Evolutionary conservation across 208 protist genomes (phyloP), one percentile per base, ranked within the genome.

Genomic region (Trypanosomatidae sp.): DNA sequence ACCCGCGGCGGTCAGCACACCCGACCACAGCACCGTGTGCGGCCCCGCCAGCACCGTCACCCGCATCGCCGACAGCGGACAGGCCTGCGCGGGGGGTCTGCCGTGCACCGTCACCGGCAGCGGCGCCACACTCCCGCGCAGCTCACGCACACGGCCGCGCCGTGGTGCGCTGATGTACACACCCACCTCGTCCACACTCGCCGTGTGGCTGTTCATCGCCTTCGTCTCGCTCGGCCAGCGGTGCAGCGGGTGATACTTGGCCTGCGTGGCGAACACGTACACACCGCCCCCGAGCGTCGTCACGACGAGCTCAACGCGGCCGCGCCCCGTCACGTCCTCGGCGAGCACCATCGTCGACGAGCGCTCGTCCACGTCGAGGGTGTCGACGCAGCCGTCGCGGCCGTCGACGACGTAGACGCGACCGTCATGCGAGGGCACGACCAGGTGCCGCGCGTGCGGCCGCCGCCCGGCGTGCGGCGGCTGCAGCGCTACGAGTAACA

Each of bases 281-380:
- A 96, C 53, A n/a, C 79, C 86, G 11, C 89, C 88, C 38, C 67
- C 72, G 16, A 88, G 60, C 18, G 87, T 94, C 19, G 69, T 84
- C 0, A 97, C 74, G 4, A 97, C 27, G 25, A 97, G 63, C 52
- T 96, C 75, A 32, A 94, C 51, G 27, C 88, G 68, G 1, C 88
- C 93, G 56, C 94, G 86, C 18, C 79, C 78, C 16, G 69, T 83
- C 15, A 97, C 39, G 58, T 97, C 93, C 44, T 95, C 81, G 6
- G 78, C 79, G 10, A 97, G 65, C 38, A 97, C 81, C 71, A 82
- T 73, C 7, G 76, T 61, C 16, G 79, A 92, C 21, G 79, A 78
- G 43, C 77, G 75, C 45, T 97, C 89, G 51, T 90, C 88, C 32
- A 96, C 68, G 45, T 97, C 92, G 37, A 96, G 75, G 20, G 42